Base-by-base conservation (phyloP, 352 stramenopile genomes). In the Phytophthora pluvialis region DNA sequence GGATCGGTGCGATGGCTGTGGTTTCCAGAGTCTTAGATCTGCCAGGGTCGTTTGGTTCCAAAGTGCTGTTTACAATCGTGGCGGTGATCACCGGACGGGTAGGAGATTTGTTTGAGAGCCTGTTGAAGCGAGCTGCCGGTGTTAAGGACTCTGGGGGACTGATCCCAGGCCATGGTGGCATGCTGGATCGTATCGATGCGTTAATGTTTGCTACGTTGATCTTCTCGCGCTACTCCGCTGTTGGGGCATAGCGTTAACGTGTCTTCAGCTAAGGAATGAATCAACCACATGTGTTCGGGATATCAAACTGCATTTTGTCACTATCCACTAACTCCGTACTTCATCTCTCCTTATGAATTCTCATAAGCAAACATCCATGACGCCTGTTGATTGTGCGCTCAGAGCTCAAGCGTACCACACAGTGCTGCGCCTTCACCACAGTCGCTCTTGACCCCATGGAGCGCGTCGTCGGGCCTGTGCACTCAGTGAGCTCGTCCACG, bases 91-190 rank as follows among this genome's bases (percentile, higher is more conserved):
- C 98, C 16, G 95, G 93, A 16, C 81, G 98, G 13, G 80, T 98
- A 12, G 96, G 96, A 12, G 95, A 98, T 65, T 77, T 99, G 33
- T 98, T 97, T 26, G 94, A 97, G 42, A 97, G 86, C 26, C 92
- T 99, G 67, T 70, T 99, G 28, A 98, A 99, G 75, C 83, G 95
- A 16, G 93, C 98, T 67, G 93, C 93, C 1, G 88, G 86, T 3
- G 76, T 99, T n/a, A 98, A 98, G 70, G 94, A 98, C 70, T 98
- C 95, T 64, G 95, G 96, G 4, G 83, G 88, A 58, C 68, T 99
- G 10, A 96, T 98, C 53, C 96, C 96, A 10, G 96, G 97, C 59
- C 95, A 98, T 63, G 96, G 96, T 29, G 96, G 96, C 6, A 86
- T 98, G 32, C 80, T 99, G 42, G 95, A 99, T 67, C 87, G 94